Conservation (phyloP, 345 rosid genomes). For the Brassica carinata region DNA sequence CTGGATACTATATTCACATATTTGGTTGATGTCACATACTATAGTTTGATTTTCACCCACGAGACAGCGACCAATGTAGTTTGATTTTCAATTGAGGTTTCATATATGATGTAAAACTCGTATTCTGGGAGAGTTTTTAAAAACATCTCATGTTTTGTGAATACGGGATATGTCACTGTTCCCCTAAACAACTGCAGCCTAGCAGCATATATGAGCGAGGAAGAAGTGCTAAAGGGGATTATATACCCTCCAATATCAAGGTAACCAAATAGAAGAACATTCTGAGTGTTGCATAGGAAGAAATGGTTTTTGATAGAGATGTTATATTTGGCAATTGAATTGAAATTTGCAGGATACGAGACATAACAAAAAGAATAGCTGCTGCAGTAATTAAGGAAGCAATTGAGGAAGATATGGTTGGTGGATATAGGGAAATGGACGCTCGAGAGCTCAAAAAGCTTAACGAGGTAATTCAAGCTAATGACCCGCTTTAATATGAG, state of each 20-base stretch:
- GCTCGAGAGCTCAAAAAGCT: conserved; percentile 70
- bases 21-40: neutral
- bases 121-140: neutral
- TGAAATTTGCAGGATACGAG: conserved; percentile 72
- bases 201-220: conserved; percentile 91
- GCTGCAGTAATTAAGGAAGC: conserved; percentile 94
- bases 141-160: neutral
- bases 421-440: conserved; percentile 83
- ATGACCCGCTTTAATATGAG: neutral
- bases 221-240: conserved; percentile 77
- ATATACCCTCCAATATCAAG: conserved; percentile 87
- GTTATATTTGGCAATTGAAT: neutral
- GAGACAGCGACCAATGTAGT: neutral
- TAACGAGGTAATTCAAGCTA: conserved; percentile 1
- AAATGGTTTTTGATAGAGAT: neutral
- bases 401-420: conserved; percentile 70
- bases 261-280: conserved; percentile 38
- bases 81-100: neutral
- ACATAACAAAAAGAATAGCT: conserved; percentile 84
- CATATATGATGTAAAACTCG: neutral
- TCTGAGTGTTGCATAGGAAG: neutral
- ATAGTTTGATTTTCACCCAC: neutral
- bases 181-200: conserved; percentile 51
- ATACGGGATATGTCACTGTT: neutral
- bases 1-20: neutral